Base-by-base conservation (phyloP, 129 eudicot genomes). In the Dittrichia graveolens region DNA sequence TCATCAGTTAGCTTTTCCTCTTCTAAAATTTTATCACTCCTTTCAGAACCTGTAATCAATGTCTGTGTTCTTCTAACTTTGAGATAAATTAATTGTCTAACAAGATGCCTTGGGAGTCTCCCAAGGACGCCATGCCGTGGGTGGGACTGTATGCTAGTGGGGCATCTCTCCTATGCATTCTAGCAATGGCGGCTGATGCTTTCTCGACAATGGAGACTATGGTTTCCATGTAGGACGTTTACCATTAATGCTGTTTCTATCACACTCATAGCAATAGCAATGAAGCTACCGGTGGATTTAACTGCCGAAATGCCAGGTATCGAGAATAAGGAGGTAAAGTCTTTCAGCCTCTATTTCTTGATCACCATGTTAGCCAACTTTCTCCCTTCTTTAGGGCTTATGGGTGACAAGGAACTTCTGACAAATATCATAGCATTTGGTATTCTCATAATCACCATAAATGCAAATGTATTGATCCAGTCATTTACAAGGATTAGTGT, bases 221-320 rank as follows among this genome's bases (percentile, higher is more conserved):
- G 61, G 61, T 55, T 55, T 55, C 61, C n/a, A 8, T 18, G 24
- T 5, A 55, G 4, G 16, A 7, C 24, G 19, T 55, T 55, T 38
- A 55, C 61, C 2, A 12, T 55, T 0, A 55, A 55, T 19, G 38
- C 61, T 18, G 3, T 38, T 18, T 18, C 38, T 38, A 55, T 55
- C 61, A 55, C 61, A 2, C 61, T 55, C 24, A 55, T 55, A 7
- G 61, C 61, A 18, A 39, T 43, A 3, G 39, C 70, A 43, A 65
- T 43, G 70, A 65, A 65, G 16, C 39, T 65, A 18, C 70, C 39
- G 0, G 40, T 65, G 70, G 54, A 43, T 65, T n/a, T 65, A 44
- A 16, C 39, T 3, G 13, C 48, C 3, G 67, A 39, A 24, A 24
- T 24, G 31, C 0, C 0, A 24, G 2, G 31, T 24, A 24, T 24